Evolutionary conservation across 1,284 basidiomycete species (phyloP), one percentile per base, ranked within the genome.

Genomic region (Ceratobasidium papillatum): DNA sequence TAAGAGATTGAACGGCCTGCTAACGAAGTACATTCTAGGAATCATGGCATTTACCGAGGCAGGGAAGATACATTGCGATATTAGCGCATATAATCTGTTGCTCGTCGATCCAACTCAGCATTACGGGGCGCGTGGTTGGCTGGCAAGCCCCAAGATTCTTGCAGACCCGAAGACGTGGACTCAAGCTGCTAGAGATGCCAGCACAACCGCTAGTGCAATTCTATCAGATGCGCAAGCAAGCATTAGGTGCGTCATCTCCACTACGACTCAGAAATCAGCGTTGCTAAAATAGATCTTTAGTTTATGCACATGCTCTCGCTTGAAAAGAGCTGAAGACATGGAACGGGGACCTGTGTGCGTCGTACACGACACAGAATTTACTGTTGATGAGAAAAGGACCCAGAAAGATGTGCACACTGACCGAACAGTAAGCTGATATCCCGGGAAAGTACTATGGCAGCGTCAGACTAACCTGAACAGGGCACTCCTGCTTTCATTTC

Each of bases 31-130:
- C 19, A 30, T 27, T 1, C 41, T 27, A 62, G 59, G 59, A 25
- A 62, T 62, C 38, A 62, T 62, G 59, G 59, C 59, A 19, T 17
- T 62, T 2, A 62, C 59, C 3, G 59, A 62, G 59, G 59, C 59
- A 2, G 59, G 59, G 1, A 62, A 41, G 59, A 62, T 62, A 2
- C 59, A 62, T 30, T 62, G 59, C 38, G 59, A 62, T 32, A 62
- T 62, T 36, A 62, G 59, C 38, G 38, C 59, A 2, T 62, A 41
- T 30, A 62, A 62, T 19, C 11, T 62, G 36, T n/a, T 62, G 4
- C 41, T 62, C 1, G 12, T 62, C 11, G 14, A 62, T 45, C 38
- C 59, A 1, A n/a, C 7, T 1, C n/a, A 54, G 25, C 51, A 54
- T 27, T 54, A 54, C 25, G 51, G 51, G 25, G 25, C 27, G 25